Evolutionary conservation across 495 filamentous ascomycete genomes (phyloP).

Genomic region (Neurospora hispaniola): DNA sequence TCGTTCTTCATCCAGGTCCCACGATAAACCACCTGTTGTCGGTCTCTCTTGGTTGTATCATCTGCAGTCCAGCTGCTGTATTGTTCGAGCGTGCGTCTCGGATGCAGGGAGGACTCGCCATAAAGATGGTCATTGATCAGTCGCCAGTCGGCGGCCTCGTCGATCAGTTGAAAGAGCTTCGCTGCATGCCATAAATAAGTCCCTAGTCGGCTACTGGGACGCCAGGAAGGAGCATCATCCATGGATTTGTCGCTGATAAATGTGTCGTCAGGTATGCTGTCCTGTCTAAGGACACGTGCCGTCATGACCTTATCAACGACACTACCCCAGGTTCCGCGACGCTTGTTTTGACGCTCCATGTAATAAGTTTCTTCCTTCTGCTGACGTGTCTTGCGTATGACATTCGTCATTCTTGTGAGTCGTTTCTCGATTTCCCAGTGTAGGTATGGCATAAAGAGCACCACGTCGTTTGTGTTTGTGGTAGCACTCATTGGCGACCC

Average conservation of each 20-base stretch:
- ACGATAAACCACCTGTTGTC: conserved; percentile 15
- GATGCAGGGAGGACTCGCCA: conserved; percentile 11
- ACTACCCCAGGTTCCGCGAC: conserved; percentile 15
- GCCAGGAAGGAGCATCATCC: conserved; percentile 12
- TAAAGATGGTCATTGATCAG: conserved; percentile 16
- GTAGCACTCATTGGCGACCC: not conserved
- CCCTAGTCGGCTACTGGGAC: conserved; percentile 13
- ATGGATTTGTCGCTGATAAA: not conserved
- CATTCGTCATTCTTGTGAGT: conserved; percentile 17
- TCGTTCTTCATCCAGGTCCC: conserved; percentile 12
- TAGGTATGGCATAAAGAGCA: conserved; percentile 14
- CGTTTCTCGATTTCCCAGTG: conserved; percentile 21
- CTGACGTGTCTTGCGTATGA: conserved; percentile 12
- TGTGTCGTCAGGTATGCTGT: not conserved
- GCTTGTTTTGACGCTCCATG: conserved; percentile 14
- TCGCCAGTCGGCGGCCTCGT: conserved; percentile 19
- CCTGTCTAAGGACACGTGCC: not conserved
- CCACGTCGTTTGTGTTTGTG: not conserved
- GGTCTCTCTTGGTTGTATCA: conserved; percentile 11
- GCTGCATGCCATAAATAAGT: conserved; percentile 16
- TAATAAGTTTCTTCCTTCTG: conserved; percentile 9
- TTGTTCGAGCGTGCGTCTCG: conserved; percentile 12
- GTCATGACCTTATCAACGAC: conserved; percentile 13
- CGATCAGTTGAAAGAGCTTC: conserved; percentile 18
- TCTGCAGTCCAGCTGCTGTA: conserved; percentile 15